Conservation (phyloP, 2,329 filamentous ascomycete species). For the Fusarium mundagurra region DNA sequence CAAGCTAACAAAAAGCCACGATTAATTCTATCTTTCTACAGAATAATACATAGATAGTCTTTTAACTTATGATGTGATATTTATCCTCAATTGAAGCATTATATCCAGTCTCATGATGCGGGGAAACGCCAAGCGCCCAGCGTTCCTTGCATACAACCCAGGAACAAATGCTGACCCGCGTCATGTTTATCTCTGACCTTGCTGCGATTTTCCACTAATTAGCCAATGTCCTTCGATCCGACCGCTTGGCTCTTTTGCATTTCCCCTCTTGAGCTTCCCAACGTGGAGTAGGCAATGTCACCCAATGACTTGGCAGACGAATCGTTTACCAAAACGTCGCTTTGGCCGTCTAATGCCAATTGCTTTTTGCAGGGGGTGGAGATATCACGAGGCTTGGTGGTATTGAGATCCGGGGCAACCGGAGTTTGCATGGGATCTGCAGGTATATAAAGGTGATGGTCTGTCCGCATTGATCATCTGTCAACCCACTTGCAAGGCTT, state of each 20-base stretch:
- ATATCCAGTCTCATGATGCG: not conserved
- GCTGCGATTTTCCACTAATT: not conserved
- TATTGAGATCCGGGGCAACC: not conserved
- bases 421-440: not conserved
- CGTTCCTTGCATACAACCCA: conserved; percentile 5
- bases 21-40: rapidly evolving
- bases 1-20: rapidly evolving
- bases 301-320: conserved; percentile 10
- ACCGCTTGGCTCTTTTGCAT: not conserved
- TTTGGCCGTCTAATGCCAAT: not conserved
- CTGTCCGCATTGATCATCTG: rapidly evolving
- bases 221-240: not conserved
- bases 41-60: rapidly evolving
- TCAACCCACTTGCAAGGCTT: not conserved
- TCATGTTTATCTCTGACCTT: not conserved
- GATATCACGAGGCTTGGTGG: not conserved
- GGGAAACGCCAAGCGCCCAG: not conserved
- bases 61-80: not conserved
- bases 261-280: conserved; percentile 11
- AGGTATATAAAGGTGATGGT: not conserved
- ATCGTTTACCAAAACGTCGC: not conserved
- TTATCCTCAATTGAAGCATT: no score
- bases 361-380: not conserved
- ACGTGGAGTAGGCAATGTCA: conserved; percentile 4
- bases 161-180: not conserved